phyloP scores from a whole-genome alignment of 805 yeast genomes.

The Spencermartinsiella europaea region DNA sequence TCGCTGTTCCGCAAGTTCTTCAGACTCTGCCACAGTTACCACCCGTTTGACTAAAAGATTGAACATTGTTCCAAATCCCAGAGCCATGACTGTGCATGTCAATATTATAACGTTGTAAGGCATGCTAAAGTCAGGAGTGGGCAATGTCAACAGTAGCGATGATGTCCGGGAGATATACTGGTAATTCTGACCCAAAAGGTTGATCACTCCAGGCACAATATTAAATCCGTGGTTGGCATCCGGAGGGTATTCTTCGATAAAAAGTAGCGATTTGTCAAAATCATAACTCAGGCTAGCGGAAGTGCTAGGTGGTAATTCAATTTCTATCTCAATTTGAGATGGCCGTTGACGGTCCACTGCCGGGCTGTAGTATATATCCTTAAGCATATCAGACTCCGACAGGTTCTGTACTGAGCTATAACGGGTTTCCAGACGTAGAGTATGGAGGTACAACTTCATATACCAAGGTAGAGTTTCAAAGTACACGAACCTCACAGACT shows the following conservation, averaged over 20 bases:
- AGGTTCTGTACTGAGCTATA: slow-evolving; percentile 17
- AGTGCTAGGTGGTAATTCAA: slow-evolving; percentile 60
- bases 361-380: slow-evolving; percentile 60
- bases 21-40: slow-evolving; percentile 62
- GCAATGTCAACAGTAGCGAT: slow-evolving; percentile 77
- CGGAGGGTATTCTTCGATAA: slow-evolving; percentile 94
- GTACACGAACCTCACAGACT: slow-evolving; percentile 50
- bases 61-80: slow-evolving; percentile 82
- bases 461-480: slow-evolving; percentile 92
- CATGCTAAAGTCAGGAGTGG: slow-evolving; percentile 98
- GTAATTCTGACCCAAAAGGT: slow-evolving; percentile 38
- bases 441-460: slow-evolving; percentile 74
- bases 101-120: slow-evolving; percentile 95
- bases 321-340: slow-evolving; percentile 67
- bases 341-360: slow-evolving; percentile 79
- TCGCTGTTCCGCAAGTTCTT: slow-evolving; percentile 7
- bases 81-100: slow-evolving; percentile 88
- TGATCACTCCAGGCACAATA: slow-evolving; percentile 81
- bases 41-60: slow-evolving; percentile 70
- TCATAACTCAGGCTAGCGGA: slow-evolving; percentile 61
- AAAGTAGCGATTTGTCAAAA: slow-evolving; percentile 81
- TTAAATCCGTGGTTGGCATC: slow-evolving; percentile 98
- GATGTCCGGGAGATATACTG: slow-evolving; percentile 55
- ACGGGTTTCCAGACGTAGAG: slow-evolving; percentile 41
- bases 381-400: slow-evolving; percentile 34